Evolutionary conservation across 2,329 filamentous ascomycete genomes (phyloP), one percentile per base, ranked within the genome.

Genomic region (Reticulascus tulasneorum): DNA sequence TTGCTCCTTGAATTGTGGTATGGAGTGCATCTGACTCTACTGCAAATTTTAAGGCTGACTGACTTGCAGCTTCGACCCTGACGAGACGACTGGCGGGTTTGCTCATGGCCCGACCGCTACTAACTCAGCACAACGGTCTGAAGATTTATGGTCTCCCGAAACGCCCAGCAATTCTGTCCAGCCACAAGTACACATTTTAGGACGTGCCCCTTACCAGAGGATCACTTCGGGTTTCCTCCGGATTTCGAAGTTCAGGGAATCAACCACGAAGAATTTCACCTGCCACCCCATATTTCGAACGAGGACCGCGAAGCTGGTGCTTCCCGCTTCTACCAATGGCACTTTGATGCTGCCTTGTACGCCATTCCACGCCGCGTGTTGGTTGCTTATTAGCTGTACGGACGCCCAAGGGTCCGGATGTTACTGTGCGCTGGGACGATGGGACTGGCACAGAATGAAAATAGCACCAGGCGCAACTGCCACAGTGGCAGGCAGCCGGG

Each of bases 301-400:
- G 53, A 47, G 21, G 58, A 63, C 19, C 47, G 57, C 2, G 57
- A 55, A 4, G 43, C 50, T 5, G 66, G 67, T 6, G 56, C 64
- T 24, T 67, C 62, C 0, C 62, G 66, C 13, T 70, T 70, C 40
- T 65, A 70, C 23, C 53, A 63, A 21, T 71, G 67, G 67, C 66
- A 71, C 41, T 66, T 70, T 15, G 66, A 71, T 37, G 67, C 62
- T 9, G 62, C 66, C 1, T 50, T 69, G 3, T 67, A 67, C 41
- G 59, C 47, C 4, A 53, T 58, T 4, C 57, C 66, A 63, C 63
- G 0, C 58, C 64, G 2, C 62, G 58, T 50, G 66, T 66, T 38
- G 67, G 63, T 7, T 63, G 61, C 3, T 52, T 67, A 3, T 57
- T 62, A 8, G 58, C 55, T 21, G 35, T 66, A 33, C 62, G 56